Conservation (phyloP, 2,329 filamentous ascomycete species). For the Sporothrix dimorphospora region DNA sequence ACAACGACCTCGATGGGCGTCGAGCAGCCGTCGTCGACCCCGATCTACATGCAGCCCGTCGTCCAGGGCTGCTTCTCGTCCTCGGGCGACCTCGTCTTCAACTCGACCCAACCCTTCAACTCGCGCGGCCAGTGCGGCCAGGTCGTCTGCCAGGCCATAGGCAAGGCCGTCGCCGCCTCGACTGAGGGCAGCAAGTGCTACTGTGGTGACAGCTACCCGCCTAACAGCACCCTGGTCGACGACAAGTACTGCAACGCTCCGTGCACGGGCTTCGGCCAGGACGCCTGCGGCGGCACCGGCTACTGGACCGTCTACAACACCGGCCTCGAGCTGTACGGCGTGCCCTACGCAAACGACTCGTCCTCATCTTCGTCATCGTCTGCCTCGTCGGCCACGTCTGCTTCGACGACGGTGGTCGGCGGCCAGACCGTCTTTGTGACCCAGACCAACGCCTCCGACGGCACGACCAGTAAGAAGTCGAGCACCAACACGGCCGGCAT, state of each 20-base stretch:
- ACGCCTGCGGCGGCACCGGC: conserved; percentile 66
- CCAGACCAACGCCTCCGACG: conserved; percentile 37
- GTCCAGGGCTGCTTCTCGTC: conserved; percentile 58
- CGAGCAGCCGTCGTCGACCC: conserved; percentile 46
- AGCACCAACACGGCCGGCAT: conserved; percentile 74
- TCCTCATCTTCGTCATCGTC: conserved; percentile 26
- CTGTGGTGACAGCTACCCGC: conserved; percentile 72
- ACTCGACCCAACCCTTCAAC: conserved; percentile 40
- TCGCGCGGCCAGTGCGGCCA: conserved; percentile 49
- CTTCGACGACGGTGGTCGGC: conserved; percentile 33
- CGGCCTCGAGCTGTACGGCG: conserved; percentile 49
- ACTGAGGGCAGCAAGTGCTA: conserved; percentile 66
- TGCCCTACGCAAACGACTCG: conserved; percentile 39
- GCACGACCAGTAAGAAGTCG: conserved; percentile 32
- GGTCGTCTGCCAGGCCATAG: conserved; percentile 46
- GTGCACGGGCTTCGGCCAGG: conserved; percentile 65
- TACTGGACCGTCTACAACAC: conserved; percentile 57
- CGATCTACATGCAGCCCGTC: conserved; percentile 45
- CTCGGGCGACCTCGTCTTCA: conserved; percentile 44
- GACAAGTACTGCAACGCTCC: conserved; percentile 64
- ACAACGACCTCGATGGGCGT: conserved; percentile 33
- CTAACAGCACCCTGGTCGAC: conserved; percentile 55
- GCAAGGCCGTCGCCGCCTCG: conserved; percentile 63
- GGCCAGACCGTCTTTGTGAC: conserved; percentile 36
- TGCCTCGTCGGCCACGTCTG: background rate